phyloP scores from a whole-genome alignment of 192 early-diverging fungal species.

The Backusella liffmaniae region DNA sequence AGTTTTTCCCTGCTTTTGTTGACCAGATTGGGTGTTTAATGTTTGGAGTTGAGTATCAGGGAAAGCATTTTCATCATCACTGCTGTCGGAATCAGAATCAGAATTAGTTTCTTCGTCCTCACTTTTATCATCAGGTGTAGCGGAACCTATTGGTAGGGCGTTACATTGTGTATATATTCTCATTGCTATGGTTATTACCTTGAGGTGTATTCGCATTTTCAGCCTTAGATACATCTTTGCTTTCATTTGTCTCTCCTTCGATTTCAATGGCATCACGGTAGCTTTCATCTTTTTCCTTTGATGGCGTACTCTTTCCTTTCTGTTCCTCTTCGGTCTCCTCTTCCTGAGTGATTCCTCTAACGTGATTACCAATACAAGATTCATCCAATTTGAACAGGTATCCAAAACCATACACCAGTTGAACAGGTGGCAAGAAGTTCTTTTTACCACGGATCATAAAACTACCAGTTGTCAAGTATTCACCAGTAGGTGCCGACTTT shows the following conservation, averaged over 20 bases:
- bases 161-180: background rate
- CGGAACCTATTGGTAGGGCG: background rate
- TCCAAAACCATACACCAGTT: constrained; percentile 97
- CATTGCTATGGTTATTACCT: background rate
- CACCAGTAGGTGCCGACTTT: constrained; percentile 89
- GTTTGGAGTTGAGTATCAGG: constrained; percentile 48
- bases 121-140: constrained; percentile 5
- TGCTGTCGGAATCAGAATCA: constrained; percentile 30
- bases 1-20: background rate
- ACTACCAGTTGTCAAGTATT: constrained; percentile 85
- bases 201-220: background rate
- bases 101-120: constrained; percentile 31
- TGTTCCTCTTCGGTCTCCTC: constrained; percentile 15
- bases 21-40: background rate
- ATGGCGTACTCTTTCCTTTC: background rate
- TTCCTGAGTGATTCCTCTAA: constrained; percentile 55
- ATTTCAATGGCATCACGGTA: constrained; percentile 9
- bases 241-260: constrained; percentile 12
- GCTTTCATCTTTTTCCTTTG: background rate
- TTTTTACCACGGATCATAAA: constrained; percentile 97
- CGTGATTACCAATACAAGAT: constrained; percentile 71
- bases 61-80: constrained; percentile 48
- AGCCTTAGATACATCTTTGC: background rate
- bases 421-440: constrained; percentile 89
- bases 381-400: constrained; percentile 90